These are phyloP conservation scores for Phoenix dactylifera DNA, from an alignment of 176 grass and related monocot species.

Conservation along the genomic window DNA sequence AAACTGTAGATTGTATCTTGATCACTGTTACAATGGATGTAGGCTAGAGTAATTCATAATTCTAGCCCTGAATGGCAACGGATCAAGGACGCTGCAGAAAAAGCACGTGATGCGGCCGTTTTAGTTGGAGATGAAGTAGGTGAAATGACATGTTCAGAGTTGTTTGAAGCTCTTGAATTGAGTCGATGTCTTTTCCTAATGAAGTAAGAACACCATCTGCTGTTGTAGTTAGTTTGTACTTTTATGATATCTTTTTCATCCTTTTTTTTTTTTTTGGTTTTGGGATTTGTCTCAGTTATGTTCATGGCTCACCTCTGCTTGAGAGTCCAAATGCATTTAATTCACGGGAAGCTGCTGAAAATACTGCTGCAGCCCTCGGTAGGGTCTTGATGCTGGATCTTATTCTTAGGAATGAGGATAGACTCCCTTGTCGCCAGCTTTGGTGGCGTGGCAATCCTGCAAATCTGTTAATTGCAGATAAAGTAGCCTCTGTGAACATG, in stretches of 20 bases:
- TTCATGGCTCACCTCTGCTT: conserved; percentile 85
- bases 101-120: conserved; percentile 44
- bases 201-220: conserved; percentile 45
- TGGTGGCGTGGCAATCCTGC: conserved; percentile 91
- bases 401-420: conserved; percentile 87
- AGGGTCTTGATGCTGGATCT: conserved; percentile 86
- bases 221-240: not conserved
- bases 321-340: conserved; percentile 79
- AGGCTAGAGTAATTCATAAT: conserved; percentile 88
- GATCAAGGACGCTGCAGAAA: conserved; percentile 73
- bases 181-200: conserved; percentile 94
- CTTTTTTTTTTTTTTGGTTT: conserved; percentile 16
- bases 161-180: conserved; percentile 93
- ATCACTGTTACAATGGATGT: not conserved
- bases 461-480: conserved; percentile 76
- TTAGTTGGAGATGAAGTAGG: conserved; percentile 61
- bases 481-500: conserved; percentile 15
- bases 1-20: too few species aligned
- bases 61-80: conserved; percentile 66
- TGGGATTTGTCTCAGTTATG: conserved; percentile 36
- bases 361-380: conserved; percentile 59
- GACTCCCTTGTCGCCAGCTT: conserved; percentile 81
- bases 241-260: not conserved
- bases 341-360: conserved; percentile 39
- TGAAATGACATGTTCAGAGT: conserved; percentile 83